These are phyloP conservation scores for Verticillium tricorpus DNA, from an alignment of 2,329 filamentous ascomycete species.

Conservation along the genomic window DNA sequence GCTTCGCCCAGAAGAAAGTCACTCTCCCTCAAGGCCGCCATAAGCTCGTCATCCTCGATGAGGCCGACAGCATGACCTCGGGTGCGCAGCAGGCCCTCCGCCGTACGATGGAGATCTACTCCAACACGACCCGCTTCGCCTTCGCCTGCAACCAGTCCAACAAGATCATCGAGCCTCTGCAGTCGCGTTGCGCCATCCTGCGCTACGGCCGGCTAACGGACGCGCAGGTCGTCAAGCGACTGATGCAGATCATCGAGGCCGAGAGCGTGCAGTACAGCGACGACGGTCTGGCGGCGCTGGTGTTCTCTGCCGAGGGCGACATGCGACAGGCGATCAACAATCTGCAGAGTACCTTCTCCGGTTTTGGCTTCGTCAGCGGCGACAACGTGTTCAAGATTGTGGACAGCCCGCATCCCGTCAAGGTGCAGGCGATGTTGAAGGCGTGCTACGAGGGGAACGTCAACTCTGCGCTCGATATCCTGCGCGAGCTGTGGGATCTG, in stretches of 20 bases:
- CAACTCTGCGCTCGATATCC: slow-evolving; percentile 76
- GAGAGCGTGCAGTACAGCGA: slow-evolving; percentile 89
- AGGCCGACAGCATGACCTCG: slow-evolving; percentile 97
- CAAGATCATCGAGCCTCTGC: slow-evolving; percentile 98
- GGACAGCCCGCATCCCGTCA: slow-evolving; percentile 94
- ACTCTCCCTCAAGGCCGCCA: slow-evolving; percentile 86
- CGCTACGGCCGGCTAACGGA: slow-evolving; percentile 92
- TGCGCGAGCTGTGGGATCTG: slow-evolving; percentile 89
- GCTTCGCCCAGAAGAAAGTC: slow-evolving; percentile 98
- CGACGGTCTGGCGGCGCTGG: slow-evolving; percentile 89
- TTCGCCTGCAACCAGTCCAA: slow-evolving; percentile 99
- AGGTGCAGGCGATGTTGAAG: slow-evolving; percentile 98
- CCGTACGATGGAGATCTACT: slow-evolving; percentile 98
- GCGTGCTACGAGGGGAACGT: slow-evolving; percentile 91
- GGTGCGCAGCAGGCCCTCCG: slow-evolving; percentile 93
- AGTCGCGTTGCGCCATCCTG: slow-evolving; percentile 93
- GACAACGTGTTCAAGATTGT: slow-evolving; percentile 99
- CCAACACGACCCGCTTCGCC: slow-evolving; percentile 90
- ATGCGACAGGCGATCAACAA: slow-evolving; percentile 99
- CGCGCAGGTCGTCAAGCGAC: slow-evolving; percentile 81
- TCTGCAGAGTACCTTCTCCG: slow-evolving; percentile 85
- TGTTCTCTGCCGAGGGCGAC: slow-evolving; percentile 95
- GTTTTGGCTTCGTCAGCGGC: slow-evolving; percentile 94
- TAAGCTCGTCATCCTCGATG: slow-evolving; percentile 95
- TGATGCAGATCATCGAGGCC: slow-evolving; percentile 88